Percentiles rank a stretch among this genome's conserved stretches.
These are phyloP conservation scores for Cyclaneusma minus DNA, from an alignment of 2,329 filamentous ascomycete genomes.

Conservation along the genomic window DNA sequence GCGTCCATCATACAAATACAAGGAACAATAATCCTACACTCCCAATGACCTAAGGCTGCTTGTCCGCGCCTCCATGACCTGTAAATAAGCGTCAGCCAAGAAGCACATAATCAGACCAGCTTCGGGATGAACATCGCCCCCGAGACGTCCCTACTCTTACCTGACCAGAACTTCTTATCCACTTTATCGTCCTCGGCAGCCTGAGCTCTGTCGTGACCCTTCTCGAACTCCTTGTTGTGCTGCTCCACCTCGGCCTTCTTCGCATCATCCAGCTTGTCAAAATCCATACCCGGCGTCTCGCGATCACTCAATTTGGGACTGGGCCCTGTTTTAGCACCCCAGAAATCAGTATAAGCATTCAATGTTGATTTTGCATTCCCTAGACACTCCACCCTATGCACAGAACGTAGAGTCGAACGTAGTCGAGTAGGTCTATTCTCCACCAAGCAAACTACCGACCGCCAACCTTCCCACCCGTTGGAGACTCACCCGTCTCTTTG, in stretches of 20 bases:
- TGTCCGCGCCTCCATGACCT: conserved; percentile 11
- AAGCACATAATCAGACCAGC: conserved; percentile 1
- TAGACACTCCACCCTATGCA: no score
- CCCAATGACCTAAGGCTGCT: conserved; percentile 5
- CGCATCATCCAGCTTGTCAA: conserved; percentile 26
- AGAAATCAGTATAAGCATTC: no score
- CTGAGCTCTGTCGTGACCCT: conserved; percentile 31
- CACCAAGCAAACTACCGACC: no score
- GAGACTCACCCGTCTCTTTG: conserved; percentile 20
- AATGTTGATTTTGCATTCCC: no score
- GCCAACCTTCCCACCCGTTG: conserved; percentile 13
- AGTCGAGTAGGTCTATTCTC: no score
- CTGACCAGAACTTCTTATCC: conserved; percentile 37
- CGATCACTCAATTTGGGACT: no score
- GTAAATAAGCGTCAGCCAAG: conserved; percentile 4
- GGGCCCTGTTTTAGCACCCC: no score
- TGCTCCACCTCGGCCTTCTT: conserved; percentile 39
- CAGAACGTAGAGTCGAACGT: no score
- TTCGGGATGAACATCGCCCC: conserved; percentile 1
- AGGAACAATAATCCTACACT: conserved; percentile 3
- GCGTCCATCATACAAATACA: no score
- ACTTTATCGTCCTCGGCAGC: conserved; percentile 32
- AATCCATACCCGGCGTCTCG: conserved; percentile 11
- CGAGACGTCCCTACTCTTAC: conserved; percentile 10
- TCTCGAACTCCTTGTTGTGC: conserved; percentile 42